Base-by-base conservation (phyloP, 768 basidiomycete species). In the Holtermannia corniformis region DNA sequence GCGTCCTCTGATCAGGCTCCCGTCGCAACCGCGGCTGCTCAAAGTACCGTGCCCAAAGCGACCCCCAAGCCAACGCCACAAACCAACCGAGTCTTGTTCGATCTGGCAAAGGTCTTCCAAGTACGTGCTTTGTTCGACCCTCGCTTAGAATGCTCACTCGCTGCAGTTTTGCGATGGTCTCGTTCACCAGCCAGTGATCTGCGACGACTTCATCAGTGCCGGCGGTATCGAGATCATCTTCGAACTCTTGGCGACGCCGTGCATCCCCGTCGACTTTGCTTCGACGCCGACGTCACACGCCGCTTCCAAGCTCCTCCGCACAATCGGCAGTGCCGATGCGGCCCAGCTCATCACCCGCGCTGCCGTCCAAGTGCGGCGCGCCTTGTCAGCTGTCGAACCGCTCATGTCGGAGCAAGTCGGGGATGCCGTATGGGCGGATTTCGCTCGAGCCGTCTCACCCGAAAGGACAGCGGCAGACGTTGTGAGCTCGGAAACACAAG, bases 111-210 rank as follows among this genome's bases (percentile, higher is more conserved):
- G 41, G 47, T 56, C 25, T 51, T 51, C 49, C 53, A 55, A 54
- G 56, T 57, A 43, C 40, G 55, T 42, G 32, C 32, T 37, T 37
- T 37, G 32, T 37, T 37, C 16, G 7, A 16, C 16, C 10, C 32
- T 37, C 10, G 32, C 7, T 16, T 37, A 19, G 43, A 46, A n/a
- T n/a, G 21, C 46, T 32, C 2, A n/a, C 3, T n/a, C n/a, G 13
- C 16, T n/a, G 5, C 61, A 92, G 88, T 92, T 95, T 72, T 78
- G 92, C 50, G 89, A 92, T 70, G 92, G 95, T 4, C 78, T 97
- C 41, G 92, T 97, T 75, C 90, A 92, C 63, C 91, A 93, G 66
- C 78, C 82, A 1, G 81, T 82, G 21, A 87, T 96, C 70, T 87
- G 87, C 76, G 82, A 82, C 59, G 93, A 96, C 61, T 96, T 96